These are phyloP conservation scores for Crithidia sp. DNA, from an alignment of 208 protist species.

Conservation along the genomic window DNA sequence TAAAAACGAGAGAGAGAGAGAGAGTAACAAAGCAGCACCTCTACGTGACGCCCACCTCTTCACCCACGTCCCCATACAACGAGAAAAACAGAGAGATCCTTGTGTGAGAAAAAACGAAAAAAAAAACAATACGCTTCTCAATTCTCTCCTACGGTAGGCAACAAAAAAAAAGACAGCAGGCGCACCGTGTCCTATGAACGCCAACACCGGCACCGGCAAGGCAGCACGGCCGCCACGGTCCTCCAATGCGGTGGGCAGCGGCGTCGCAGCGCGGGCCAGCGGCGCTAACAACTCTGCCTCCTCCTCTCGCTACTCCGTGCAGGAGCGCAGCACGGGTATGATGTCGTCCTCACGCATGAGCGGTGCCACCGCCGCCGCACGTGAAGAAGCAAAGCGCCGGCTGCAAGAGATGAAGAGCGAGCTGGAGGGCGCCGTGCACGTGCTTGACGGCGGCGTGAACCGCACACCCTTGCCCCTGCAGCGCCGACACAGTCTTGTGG, in stretches of 20 bases:
- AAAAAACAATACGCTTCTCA: too few species aligned
- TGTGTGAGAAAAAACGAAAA: too few species aligned
- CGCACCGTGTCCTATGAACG: conserved; percentile 1
- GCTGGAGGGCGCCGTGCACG: conserved; percentile 68
- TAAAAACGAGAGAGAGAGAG: too few species aligned
- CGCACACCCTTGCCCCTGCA: conserved; percentile 83
- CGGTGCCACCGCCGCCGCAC: conserved; percentile 17
- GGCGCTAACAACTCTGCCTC: not conserved
- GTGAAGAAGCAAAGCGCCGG: conserved; percentile 55
- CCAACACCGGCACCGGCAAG: not conserved
- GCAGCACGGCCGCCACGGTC: not conserved
- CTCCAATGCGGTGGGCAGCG: not conserved
- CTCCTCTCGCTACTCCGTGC: conserved; percentile 6
- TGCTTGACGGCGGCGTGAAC: conserved; percentile 87
- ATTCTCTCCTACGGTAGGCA: not conserved
- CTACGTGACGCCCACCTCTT: too few species aligned
- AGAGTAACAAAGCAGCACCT: too few species aligned
- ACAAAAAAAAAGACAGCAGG: not conserved
- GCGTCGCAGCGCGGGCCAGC: not conserved
- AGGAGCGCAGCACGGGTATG: not conserved
- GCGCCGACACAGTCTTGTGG: conserved; percentile 31
- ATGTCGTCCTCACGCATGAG: conserved; percentile 10
- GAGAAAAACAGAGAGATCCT: too few species aligned
- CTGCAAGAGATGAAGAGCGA: conserved; percentile 49
- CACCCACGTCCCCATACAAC: too few species aligned